These are phyloP conservation scores for Amoeboradix gromovi DNA, from an alignment of 371 early-diverging fungal genomes.

Conservation along the genomic window DNA sequence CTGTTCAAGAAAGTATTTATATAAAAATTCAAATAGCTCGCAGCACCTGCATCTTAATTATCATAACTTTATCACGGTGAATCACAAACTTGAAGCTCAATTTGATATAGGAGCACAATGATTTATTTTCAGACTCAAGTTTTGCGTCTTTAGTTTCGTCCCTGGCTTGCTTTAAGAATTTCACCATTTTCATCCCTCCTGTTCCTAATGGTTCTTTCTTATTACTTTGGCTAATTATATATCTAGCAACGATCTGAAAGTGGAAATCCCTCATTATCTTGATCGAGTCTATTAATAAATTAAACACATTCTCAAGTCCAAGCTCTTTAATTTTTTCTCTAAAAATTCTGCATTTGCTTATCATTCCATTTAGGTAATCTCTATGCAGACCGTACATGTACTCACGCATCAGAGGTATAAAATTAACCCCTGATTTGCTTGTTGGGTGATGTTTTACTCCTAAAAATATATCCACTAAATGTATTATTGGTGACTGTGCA, in stretches of 20 bases:
- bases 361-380: conserved; percentile 49
- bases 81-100: too few relatives aligned
- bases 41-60: too few relatives aligned
- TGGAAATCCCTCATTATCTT: conserved; percentile 64
- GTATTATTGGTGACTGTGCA: conserved; percentile 72
- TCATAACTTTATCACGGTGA: too few relatives aligned
- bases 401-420: conserved; percentile 55
- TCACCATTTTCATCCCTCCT: conserved; percentile 77
- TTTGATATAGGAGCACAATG: too few relatives aligned
- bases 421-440: conserved; percentile 5
- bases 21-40: too few relatives aligned
- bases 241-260: conserved; percentile 61
- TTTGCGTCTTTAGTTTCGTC: conserved; percentile 28
- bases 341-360: conserved; percentile 16
- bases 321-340: conserved; percentile 5
- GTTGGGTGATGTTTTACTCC: conserved; percentile 44
- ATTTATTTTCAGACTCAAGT: too few relatives aligned
- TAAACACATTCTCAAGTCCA: conserved; percentile 26
- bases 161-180: conserved; percentile 39
- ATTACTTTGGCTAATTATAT: conserved; percentile 58
- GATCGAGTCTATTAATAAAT: conserved; percentile 41
- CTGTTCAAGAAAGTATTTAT: too few relatives aligned
- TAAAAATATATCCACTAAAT: conserved; percentile 59
- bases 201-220: conserved; percentile 36
- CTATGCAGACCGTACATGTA: conserved; percentile 71